Base-by-base conservation (phyloP, 805 yeast genomes). In the Lipomyces starkeyi region DNA sequence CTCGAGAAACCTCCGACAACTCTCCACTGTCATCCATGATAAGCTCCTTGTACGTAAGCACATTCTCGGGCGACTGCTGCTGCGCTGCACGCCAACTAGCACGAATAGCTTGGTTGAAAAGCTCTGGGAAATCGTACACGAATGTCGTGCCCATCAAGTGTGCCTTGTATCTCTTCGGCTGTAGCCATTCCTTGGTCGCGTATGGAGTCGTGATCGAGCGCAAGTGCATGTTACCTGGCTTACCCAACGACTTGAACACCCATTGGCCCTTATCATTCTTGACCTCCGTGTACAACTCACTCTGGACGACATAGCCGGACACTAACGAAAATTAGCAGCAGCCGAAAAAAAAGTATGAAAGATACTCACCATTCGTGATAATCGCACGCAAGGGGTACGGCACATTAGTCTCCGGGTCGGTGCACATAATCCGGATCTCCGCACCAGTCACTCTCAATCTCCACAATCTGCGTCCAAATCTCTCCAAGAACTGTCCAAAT, bases 141-240 rank as follows among this genome's bases (percentile, higher is more conserved):
- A 92, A 95, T 11, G 99, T 93, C 22, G 99, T 95, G 72, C 99
- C 99, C 93, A 95, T 90, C 76, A 91, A 85, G 81, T 95, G 98
- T 61, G 99, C 99, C 83, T 90, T 91, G 84, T 96, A 96, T 82
- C 99, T 92, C 82, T 95, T 95, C 75, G 98, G 98, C 83, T 95
- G 99, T 76, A 95, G 85, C 83, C 97, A 93, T 82, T 95, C 99
- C 84, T 95, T 95, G 40, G 96, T 97, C 67, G 98, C 97, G 78
- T 95, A 96, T 61, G 98, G 97, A 62, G 98, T 91, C 59, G 93
- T 89, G 76, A 95, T 93, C 57, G 97, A 90, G 81, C 98, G 89
- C 83, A 95, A 84, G 78, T 95, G 99, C 99, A 95, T 95, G 29
- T 95, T 86, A 49, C 99, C 99, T 62, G 98, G 97, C 61, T 73